Percentiles rank a stretch among this genome's conserved stretches.
Conservation (phyloP, 306 rosid species). For the Comarum palustre region DNA sequence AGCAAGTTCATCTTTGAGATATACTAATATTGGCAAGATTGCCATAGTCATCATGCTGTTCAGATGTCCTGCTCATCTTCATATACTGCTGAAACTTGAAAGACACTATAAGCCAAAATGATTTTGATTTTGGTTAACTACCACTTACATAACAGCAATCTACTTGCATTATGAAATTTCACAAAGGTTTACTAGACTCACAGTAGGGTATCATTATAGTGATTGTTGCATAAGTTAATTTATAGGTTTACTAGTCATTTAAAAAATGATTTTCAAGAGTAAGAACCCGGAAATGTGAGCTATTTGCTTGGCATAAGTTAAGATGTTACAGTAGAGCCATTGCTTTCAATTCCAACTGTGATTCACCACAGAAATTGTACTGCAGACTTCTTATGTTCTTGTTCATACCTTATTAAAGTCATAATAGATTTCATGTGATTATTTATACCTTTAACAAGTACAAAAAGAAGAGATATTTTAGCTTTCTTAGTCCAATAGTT, state of each 20-base stretch:
- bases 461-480: background rate
- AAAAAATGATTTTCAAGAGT: background rate
- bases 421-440: background rate
- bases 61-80: constrained; percentile 8
- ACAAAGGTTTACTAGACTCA: background rate
- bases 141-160: background rate
- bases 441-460: background rate
- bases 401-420: background rate
- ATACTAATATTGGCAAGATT: background rate
- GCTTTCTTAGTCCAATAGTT: background rate
- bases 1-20: background rate
- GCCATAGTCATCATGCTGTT: constrained; percentile 1
- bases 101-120: constrained; percentile 6
- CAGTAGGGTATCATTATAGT: background rate
- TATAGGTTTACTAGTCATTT: background rate
- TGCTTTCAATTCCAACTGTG: background rate
- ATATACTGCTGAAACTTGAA: background rate
- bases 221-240: background rate
- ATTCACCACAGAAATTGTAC: background rate
- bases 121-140: constrained; percentile 14
- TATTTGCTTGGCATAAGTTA: background rate
- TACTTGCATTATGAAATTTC: background rate
- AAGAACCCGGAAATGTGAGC: background rate
- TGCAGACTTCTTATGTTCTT: background rate
- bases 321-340: background rate